phyloP scores from a whole-genome alignment of 148 eudicot genomes.

The Camellia granthamiana region DNA sequence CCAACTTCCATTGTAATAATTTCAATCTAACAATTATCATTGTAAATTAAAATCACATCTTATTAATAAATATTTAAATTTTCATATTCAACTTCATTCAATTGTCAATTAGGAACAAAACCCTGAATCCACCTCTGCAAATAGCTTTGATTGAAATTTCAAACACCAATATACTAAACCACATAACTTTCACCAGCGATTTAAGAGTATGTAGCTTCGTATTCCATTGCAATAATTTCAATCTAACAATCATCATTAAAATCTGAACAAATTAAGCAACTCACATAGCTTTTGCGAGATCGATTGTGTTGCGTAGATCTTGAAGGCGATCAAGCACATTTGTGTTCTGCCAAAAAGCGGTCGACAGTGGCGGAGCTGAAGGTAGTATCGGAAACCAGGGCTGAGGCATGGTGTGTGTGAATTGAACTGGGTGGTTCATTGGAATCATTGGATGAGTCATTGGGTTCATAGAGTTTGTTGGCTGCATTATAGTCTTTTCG shows the following conservation, averaged over 20 bases:
- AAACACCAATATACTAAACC: background rate
- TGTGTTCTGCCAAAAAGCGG: conserved; percentile 54
- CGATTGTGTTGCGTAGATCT: conserved; percentile 50
- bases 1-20: too few species aligned
- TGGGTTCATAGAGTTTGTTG: background rate
- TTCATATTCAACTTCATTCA: too few species aligned
- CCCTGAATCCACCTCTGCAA: too few species aligned
- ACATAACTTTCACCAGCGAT: background rate
- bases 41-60: too few species aligned
- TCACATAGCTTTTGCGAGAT: conserved; percentile 72
- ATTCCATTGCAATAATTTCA: too few species aligned
- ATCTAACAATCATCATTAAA: background rate
- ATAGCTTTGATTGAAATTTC: background rate
- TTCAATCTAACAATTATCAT: too few species aligned
- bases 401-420: conserved; percentile 23
- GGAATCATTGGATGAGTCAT: conserved; percentile 33
- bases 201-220: background rate
- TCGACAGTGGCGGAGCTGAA: conserved; percentile 56
- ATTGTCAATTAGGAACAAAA: too few species aligned
- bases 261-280: conserved; percentile 10
- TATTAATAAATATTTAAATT: too few species aligned
- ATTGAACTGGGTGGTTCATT: conserved; percentile 34
- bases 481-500: background rate
- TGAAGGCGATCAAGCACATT: conserved; percentile 51
- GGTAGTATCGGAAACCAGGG: conserved; percentile 51